Conservation (phyloP, 257 asterid species). For the Solanum okadae region DNA sequence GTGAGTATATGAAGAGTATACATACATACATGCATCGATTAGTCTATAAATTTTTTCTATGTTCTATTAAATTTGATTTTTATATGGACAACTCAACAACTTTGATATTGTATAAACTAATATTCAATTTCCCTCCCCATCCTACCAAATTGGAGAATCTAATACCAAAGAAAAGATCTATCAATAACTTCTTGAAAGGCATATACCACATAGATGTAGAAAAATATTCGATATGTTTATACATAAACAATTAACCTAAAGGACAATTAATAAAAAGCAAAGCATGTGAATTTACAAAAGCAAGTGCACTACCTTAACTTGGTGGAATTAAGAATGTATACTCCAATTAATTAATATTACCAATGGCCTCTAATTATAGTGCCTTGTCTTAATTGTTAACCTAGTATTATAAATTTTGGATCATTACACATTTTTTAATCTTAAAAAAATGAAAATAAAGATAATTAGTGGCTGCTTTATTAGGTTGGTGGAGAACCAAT, state of each 20-base stretch:
- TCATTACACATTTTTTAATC: background rate
- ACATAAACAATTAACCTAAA: background rate
- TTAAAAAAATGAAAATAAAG: background rate
- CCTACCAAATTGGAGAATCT: constrained; percentile 20
- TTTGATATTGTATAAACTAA: background rate
- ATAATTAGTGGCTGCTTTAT: background rate
- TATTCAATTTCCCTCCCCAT: background rate
- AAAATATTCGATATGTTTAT: constrained; percentile 4
- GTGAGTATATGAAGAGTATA: background rate
- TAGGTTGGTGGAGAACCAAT: background rate
- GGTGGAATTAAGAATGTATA: constrained; percentile 19
- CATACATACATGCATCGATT: background rate
- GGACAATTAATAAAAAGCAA: constrained; percentile 10
- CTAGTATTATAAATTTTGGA: background rate
- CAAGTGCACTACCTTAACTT: background rate
- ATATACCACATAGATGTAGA: constrained; percentile 8
- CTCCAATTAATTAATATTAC: background rate
- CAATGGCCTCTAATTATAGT: constrained; percentile 6
- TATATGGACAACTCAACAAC: background rate
- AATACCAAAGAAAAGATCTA: constrained; percentile 8
- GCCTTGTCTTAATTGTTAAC: constrained; percentile 5
- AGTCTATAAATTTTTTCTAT: too few species aligned
- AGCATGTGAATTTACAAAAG: constrained; percentile 15
- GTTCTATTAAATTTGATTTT: too few species aligned
- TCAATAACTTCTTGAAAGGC: background rate